Evolutionary conservation across 371 early-diverging fungal species (phyloP).

Genomic region (Dentiscutata heterogama): DNA sequence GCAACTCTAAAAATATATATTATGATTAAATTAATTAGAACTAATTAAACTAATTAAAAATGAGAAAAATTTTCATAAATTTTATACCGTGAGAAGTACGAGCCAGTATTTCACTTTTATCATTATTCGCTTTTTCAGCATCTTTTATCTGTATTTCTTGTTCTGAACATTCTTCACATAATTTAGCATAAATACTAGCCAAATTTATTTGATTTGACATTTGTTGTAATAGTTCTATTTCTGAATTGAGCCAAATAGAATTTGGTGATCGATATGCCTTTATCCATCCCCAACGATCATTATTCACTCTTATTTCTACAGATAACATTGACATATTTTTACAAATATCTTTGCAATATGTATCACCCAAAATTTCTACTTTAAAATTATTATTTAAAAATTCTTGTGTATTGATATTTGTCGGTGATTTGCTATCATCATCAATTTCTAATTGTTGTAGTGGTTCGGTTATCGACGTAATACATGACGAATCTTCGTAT

Average conservation of each 20-base stretch:
- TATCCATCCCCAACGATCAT: slow-evolving; percentile 45
- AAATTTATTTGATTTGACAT: slow-evolving; percentile 55
- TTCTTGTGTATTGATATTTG: neutral
- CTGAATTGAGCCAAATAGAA: slow-evolving; percentile 51
- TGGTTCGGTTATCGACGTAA: neutral
- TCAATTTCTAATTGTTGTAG: neutral
- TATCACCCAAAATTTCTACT: neutral
- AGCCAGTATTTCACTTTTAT: slow-evolving; percentile 55
- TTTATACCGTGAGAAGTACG: slow-evolving; percentile 54
- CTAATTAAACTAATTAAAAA: neutral
- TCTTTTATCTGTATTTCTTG: slow-evolving; percentile 57
- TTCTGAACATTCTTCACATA: slow-evolving; percentile 52
- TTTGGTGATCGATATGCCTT: slow-evolving; percentile 24
- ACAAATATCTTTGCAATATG: neutral
- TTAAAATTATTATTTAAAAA: slow-evolving; percentile 1
- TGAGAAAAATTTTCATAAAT: neutral
- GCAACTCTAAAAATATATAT: slow-evolving; percentile 26
- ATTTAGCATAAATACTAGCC: slow-evolving; percentile 54
- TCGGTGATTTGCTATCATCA: neutral
- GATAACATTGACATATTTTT: neutral
- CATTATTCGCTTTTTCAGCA: slow-evolving; percentile 55
- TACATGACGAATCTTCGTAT: no score
- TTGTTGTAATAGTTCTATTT: slow-evolving; percentile 54
- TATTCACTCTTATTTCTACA: slow-evolving; percentile 21
- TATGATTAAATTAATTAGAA: neutral